Evolutionary conservation across 1,139 yeast genomes (phyloP), one percentile per base, ranked within the genome.

Genomic region (Protomyces macrosporus): DNA sequence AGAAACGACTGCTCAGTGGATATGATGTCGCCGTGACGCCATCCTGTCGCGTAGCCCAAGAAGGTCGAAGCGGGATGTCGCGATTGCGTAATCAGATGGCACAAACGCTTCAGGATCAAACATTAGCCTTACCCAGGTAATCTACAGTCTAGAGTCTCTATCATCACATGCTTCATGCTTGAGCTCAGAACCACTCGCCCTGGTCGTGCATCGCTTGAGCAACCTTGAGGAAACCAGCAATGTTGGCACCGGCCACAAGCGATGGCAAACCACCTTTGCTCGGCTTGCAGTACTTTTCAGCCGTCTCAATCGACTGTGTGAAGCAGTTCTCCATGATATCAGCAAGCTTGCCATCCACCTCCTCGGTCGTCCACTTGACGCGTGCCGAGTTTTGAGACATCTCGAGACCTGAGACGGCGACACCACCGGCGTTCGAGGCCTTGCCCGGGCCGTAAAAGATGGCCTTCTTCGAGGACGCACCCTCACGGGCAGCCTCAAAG

Each of bases 381-480:
- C 98, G 88, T 77, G 87, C 95, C 67, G 97, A 90, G 88, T 93
- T 93, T 82, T 93, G 98, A 69, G 98, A 97, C 98, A 93, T 93
- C 83, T 93, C 98, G 72, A 93, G 84, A 76, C 98, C 98, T 68
- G 97, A 90, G 67, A 91, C 97, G 67, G 97, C 96, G 73, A 93
- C 98, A 85, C 98, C 98, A 81, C 98, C 98, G 81, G 95, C 88
- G 85, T 93, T 93, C 75, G 98, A 95, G 73, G 97, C 97, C 84
- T 93, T 93, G 79, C 98, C 98, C 76, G 97, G 97, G 73, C 96
- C 98, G 80, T 91, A 91, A 98, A 98, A 93, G 77, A 90, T 89
- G 70, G 87, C 82, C 69, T 75, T 69, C 63, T 53, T 65, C 45
- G 59, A 65, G 48, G 64, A 32, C 56, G 63, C 55, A 34, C 45